Percentiles rank a stretch among this genome's conserved stretches.
phyloP scores from a whole-genome alignment of 148 eudicot genomes.

The Arctostaphylos glauca region DNA sequence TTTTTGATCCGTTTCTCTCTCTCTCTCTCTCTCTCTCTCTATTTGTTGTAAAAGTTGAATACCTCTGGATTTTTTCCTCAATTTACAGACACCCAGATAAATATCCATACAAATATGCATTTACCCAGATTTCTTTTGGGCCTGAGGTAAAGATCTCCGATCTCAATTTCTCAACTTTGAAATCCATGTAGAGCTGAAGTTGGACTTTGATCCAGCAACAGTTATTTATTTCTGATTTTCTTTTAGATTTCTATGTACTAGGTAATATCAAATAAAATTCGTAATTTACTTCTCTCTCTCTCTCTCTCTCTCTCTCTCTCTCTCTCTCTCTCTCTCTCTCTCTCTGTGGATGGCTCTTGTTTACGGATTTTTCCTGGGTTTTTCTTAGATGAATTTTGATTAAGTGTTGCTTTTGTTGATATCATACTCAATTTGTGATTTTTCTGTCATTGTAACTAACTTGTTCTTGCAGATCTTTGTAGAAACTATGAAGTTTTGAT shows the following conservation, averaged over 20 bases:
- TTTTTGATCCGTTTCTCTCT: conserved; percentile 19
- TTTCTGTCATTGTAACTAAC: neutral
- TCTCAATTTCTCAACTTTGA: conserved; percentile 4
- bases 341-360: neutral
- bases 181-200: neutral
- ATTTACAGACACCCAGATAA: neutral
- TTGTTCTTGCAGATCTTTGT: conserved; percentile 28
- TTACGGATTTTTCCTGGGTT: neutral
- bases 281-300: neutral
- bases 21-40: neutral
- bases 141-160: conserved; percentile 11
- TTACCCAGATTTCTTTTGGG: neutral
- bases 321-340: neutral
- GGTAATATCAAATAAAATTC: neutral
- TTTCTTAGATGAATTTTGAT: neutral
- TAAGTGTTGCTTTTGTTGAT: neutral
- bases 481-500: conserved; percentile 19
- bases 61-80: conserved; percentile 2
- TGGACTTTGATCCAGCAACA: neutral
- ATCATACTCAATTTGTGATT: neutral
- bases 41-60: neutral
- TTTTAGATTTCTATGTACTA: neutral
- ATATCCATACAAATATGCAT: neutral
- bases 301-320: neutral
- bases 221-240: neutral